phyloP scores from a whole-genome alignment of 2,329 filamentous ascomycete genomes.

The Botrytis byssoidea region DNA sequence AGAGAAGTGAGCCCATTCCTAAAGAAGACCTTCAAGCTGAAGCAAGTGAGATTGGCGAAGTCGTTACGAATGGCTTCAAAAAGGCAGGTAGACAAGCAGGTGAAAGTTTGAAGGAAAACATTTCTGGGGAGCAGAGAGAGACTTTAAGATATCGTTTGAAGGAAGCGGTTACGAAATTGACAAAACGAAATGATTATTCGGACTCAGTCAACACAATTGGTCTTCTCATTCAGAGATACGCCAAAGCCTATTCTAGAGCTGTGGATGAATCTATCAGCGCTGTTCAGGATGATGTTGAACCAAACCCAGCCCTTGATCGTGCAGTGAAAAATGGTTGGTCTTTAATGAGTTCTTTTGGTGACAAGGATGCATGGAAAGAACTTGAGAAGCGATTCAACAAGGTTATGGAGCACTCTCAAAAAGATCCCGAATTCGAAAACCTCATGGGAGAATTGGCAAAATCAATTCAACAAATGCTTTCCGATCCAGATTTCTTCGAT shows the following conservation, averaged over 20 bases:
- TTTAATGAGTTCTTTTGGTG: slow-evolving; percentile 77
- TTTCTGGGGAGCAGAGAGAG: slow-evolving; percentile 69
- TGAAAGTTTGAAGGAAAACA: slow-evolving; percentile 70
- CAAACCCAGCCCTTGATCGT: slow-evolving; percentile 71
- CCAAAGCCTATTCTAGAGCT: slow-evolving; percentile 71
- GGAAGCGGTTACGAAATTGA: slow-evolving; percentile 69
- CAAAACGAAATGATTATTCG: slow-evolving; percentile 76
- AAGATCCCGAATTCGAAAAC: slow-evolving; percentile 79
- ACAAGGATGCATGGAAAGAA: slow-evolving; percentile 70
- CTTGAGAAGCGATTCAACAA: slow-evolving; percentile 67
- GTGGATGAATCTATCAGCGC: slow-evolving; percentile 64
- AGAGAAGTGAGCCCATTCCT: slow-evolving; percentile 44
- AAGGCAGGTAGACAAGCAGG: slow-evolving; percentile 58
- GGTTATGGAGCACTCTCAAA: slow-evolving; percentile 70
- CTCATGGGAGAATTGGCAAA: slow-evolving; percentile 71
- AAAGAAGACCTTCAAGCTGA: slow-evolving; percentile 63
- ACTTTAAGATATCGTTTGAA: slow-evolving; percentile 75
- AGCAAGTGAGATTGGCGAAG: slow-evolving; percentile 50
- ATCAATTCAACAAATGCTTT: slow-evolving; percentile 76
- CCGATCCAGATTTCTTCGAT: slow-evolving; percentile 82
- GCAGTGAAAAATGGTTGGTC: slow-evolving; percentile 79
- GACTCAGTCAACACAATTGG: slow-evolving; percentile 81
- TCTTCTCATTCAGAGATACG: slow-evolving; percentile 74
- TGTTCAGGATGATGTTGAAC: slow-evolving; percentile 67
- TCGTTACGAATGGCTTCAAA: slow-evolving; percentile 43